Percentiles rank a stretch among this genome's conserved stretches.
phyloP scores from a whole-genome alignment of 495 filamentous ascomycete species.

The Penicillium bialowiezense region DNA sequence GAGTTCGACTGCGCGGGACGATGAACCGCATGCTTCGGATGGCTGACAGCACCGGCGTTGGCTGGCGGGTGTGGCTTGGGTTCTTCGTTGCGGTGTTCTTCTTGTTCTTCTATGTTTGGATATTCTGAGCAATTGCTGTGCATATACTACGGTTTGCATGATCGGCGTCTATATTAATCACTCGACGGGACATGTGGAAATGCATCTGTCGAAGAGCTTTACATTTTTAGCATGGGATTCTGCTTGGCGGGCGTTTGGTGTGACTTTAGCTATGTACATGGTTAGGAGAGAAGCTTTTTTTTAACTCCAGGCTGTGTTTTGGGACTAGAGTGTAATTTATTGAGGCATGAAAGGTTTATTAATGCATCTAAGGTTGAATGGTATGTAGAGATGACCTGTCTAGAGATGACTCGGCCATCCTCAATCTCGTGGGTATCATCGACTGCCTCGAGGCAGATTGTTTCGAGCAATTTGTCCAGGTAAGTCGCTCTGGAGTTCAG shows the following conservation, averaged over 20 bases:
- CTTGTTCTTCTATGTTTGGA: constrained; percentile 89
- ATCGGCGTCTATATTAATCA: neutral
- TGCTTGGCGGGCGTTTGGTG: constrained; percentile 7
- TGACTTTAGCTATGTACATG: constrained; percentile 1
- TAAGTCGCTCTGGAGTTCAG: neutral
- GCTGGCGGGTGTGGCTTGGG: constrained; percentile 87
- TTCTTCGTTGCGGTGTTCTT: constrained; percentile 81
- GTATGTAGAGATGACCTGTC: too few species aligned
- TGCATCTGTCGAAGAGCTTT: neutral
- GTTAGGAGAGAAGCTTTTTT: too few species aligned
- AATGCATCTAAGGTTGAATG: too few species aligned
- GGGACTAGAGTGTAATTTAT: too few species aligned
- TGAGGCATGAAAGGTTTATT: too few species aligned
- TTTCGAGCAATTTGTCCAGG: too few species aligned
- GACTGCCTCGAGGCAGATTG: too few species aligned
- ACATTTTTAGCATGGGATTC: neutral
- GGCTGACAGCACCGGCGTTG: constrained; percentile 88
- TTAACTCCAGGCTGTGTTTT: too few species aligned
- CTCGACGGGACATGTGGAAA: neutral
- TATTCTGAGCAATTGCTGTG: constrained; percentile 43
- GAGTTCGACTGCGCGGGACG: constrained; percentile 75
- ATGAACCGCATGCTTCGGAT: constrained; percentile 97
- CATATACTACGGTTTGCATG: neutral
- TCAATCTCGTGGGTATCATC: neutral
- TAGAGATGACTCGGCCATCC: too few species aligned